Conservation (phyloP, 1,139 yeast genomes). For the Blastobotrys arbuscula region DNA sequence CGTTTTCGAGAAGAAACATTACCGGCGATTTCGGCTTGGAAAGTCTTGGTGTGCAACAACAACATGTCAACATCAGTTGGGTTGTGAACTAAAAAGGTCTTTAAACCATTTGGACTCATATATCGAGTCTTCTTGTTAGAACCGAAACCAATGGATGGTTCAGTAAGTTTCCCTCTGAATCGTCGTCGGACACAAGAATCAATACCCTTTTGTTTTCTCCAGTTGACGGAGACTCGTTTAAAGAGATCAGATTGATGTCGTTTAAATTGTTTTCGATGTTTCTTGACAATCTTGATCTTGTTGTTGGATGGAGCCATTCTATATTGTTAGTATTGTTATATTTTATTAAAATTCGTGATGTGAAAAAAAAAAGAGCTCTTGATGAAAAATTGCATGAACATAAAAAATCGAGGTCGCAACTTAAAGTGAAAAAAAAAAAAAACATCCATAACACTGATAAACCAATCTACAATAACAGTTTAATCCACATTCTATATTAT, state of each 20-base stretch:
- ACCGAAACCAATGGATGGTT: conserved; percentile 99
- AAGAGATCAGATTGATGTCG: conserved; percentile 99
- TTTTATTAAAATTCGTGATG: not conserved
- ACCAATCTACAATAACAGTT: no score
- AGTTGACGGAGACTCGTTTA: conserved; percentile 89
- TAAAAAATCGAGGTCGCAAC: no score
- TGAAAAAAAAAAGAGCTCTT: no score
- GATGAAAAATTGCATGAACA: no score
- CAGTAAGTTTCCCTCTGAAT: conserved; percentile 98
- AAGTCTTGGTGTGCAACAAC: conserved; percentile 94
- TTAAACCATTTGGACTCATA: conserved; percentile 97
- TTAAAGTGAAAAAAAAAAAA: no score
- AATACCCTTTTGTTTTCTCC: conserved; percentile 99
- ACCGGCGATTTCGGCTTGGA: conserved; percentile 99
- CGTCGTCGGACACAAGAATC: conserved; percentile 99
- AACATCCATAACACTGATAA: no score
- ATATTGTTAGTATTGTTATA: not conserved
- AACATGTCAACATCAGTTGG: conserved; percentile 89
- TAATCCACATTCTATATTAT: no score
- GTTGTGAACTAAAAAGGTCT: conserved; percentile 92
- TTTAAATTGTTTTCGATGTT: conserved; percentile 94
- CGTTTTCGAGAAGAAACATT: conserved; percentile 98
- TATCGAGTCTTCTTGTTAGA: conserved; percentile 98
- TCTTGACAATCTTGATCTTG: conserved; percentile 99
- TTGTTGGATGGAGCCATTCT: conserved; percentile 94